These are phyloP conservation scores for Colletotrichum camelliae DNA, from an alignment of 2,329 filamentous ascomycete species.

Conservation along the genomic window DNA sequence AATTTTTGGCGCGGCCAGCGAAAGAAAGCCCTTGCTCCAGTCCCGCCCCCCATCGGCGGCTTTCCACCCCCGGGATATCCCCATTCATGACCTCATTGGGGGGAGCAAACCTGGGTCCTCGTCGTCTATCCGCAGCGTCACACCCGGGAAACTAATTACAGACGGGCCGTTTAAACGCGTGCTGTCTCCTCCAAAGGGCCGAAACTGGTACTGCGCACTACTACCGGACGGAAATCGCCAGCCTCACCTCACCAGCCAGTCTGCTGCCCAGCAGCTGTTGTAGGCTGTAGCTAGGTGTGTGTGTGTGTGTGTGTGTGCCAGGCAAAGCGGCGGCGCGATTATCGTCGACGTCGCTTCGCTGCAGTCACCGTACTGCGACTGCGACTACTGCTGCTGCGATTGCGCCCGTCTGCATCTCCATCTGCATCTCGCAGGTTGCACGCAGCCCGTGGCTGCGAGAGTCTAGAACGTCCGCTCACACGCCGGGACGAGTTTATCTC, in stretches of 20 bases:
- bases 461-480: background rate
- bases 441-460: background rate
- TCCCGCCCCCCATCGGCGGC: background rate
- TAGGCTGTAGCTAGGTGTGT: background rate
- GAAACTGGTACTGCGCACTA: background rate
- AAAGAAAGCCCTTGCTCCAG: background rate
- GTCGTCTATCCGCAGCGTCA: constrained; percentile 20
- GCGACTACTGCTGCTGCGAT: background rate
- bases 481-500: background rate
- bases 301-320: background rate
- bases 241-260: background rate
- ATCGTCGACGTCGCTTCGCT: background rate
- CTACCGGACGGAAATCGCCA: background rate
- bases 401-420: background rate
- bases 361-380: background rate
- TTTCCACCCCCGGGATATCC: background rate
- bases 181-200: constrained; percentile 22
- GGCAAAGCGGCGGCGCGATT: background rate
- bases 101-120: constrained; percentile 6
- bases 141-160: constrained; percentile 21
- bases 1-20: background rate
- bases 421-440: constrained; percentile 2
- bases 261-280: background rate
- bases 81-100: constrained; percentile 23
- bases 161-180: constrained; percentile 21